Percentiles rank a stretch among this genome's conserved stretches.
phyloP scores from a whole-genome alignment of 139 green algal genomes.

The Pseudopediastrum boryanum region DNA sequence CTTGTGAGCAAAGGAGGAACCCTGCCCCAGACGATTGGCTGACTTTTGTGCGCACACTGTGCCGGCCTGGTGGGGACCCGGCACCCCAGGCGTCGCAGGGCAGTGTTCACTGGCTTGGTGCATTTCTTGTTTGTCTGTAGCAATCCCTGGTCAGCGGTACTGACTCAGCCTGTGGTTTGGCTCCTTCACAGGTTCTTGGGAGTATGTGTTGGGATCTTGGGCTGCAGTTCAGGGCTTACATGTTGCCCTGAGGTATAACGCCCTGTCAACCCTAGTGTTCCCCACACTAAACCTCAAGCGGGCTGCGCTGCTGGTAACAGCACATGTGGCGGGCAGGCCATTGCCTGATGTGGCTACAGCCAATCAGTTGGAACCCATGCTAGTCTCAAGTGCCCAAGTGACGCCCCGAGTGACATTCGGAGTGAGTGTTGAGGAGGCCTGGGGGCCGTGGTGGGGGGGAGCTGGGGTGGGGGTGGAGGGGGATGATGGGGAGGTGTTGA shows the following conservation, averaged over 20 bases:
- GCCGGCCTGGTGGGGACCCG: too few species aligned
- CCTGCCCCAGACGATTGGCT: too few species aligned
- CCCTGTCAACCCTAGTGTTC: constrained; percentile 65
- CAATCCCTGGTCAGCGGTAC: constrained; percentile 12
- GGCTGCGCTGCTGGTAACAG: constrained; percentile 41
- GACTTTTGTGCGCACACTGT: too few species aligned
- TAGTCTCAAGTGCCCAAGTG: constrained; percentile 30
- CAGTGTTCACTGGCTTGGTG: too few species aligned
- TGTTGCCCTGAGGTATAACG: constrained; percentile 62
- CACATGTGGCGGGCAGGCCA: constrained; percentile 29
- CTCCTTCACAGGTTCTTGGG: constrained; percentile 32
- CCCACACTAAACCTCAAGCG: constrained; percentile 71
- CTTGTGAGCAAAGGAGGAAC: too few species aligned
- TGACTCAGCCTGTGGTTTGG: not conserved
- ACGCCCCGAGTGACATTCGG: constrained; percentile 42
- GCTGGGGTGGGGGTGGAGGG: not conserved
- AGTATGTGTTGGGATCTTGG: constrained; percentile 65
- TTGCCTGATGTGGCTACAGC: constrained; percentile 38
- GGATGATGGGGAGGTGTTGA: constrained; percentile 24
- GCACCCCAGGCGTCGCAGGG: too few species aligned
- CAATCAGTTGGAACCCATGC: constrained; percentile 53
- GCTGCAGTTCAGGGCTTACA: constrained; percentile 62
- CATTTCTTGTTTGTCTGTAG: too few species aligned
- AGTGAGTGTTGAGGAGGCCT: constrained; percentile 45
- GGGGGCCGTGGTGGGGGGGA: constrained; percentile 6